Evolutionary conservation across 495 filamentous ascomycete genomes (phyloP).

Genomic region (Corynascus novoguineensis): DNA sequence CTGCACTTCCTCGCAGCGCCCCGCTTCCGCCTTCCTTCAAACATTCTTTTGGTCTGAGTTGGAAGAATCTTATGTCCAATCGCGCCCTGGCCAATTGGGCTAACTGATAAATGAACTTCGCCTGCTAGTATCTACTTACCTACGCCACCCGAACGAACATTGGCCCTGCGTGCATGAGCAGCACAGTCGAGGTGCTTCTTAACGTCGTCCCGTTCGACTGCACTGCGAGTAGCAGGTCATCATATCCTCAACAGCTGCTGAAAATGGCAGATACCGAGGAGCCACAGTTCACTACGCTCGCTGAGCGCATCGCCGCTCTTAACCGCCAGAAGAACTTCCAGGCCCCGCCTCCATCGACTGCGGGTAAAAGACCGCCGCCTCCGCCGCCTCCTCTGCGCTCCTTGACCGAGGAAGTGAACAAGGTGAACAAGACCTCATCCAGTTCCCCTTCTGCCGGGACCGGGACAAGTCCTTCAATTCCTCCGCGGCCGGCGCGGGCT

Average conservation of each 20-base stretch:
- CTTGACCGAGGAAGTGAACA: conserved; percentile 15
- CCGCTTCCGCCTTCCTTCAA: neutral
- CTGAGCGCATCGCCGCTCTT: conserved; percentile 51
- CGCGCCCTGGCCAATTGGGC: neutral
- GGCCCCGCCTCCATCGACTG: conserved; percentile 29
- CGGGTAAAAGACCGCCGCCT: conserved; percentile 42
- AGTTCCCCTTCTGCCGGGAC: conserved; percentile 22
- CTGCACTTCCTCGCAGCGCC: neutral
- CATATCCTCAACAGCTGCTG: neutral
- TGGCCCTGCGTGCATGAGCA: neutral
- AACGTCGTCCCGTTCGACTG: neutral
- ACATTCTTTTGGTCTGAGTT: neutral
- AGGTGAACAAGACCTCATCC: conserved; percentile 12
- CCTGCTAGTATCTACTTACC: too few species aligned
- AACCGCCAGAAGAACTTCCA: conserved; percentile 49
- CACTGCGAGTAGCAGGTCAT: neutral
- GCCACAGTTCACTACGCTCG: conserved; percentile 49
- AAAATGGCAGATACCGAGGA: conserved; percentile 51
- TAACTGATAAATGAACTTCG: too few species aligned
- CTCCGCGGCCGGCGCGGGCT: conserved; percentile 31
- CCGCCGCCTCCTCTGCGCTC: conserved; percentile 40
- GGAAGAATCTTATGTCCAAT: too few species aligned
- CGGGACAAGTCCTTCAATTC: conserved; percentile 33
- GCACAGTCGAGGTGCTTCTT: neutral
- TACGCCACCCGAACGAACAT: too few species aligned